phyloP scores from a whole-genome alignment of 2,329 filamentous ascomycete species.

The Dothidotthia symphoricarpi region DNA sequence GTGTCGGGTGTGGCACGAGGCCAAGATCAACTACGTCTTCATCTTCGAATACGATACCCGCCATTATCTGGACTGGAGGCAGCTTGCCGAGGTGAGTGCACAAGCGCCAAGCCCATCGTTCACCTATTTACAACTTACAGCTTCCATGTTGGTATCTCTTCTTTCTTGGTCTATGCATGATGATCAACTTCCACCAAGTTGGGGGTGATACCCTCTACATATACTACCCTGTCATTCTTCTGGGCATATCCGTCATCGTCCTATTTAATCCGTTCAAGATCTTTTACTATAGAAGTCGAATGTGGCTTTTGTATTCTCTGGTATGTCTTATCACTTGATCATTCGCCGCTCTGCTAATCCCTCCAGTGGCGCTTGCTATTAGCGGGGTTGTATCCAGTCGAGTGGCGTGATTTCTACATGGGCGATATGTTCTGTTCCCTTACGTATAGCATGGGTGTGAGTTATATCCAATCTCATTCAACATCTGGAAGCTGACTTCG shows the following conservation, averaged over 20 bases:
- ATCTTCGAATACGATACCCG: constrained; percentile 95
- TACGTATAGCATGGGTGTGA: constrained; percentile 82
- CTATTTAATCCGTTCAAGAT: constrained; percentile 74
- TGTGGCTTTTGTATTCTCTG: constrained; percentile 88
- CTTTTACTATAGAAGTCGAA: constrained; percentile 72
- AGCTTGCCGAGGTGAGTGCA: constrained; percentile 66
- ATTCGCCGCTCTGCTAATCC: constrained; percentile 27
- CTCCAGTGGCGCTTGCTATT: constrained; percentile 76
- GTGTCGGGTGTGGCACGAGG: constrained; percentile 76
- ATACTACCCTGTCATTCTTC: constrained; percentile 82
- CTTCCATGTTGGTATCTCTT: constrained; percentile 83
- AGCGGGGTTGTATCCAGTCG: constrained; percentile 85
- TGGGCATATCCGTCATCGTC: constrained; percentile 64
- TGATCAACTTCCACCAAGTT: constrained; percentile 79
- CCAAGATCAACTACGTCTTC: constrained; percentile 93
- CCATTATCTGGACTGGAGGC: constrained; percentile 83
- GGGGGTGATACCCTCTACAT: constrained; percentile 68
- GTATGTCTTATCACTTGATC: constrained; percentile 51
- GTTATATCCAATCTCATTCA: constrained; percentile 36
- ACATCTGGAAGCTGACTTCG: constrained; percentile 2
- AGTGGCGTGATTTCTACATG: constrained; percentile 96
- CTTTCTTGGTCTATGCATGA: constrained; percentile 73
- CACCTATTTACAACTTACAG: constrained; percentile 34
- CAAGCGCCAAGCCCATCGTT: fast-evolving
- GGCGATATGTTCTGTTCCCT: constrained; percentile 97